Evolutionary conservation across 164 flowering plant species (phyloP), one percentile per base, ranked within the genome.

Genomic region (Umbilicus rupestris): DNA sequence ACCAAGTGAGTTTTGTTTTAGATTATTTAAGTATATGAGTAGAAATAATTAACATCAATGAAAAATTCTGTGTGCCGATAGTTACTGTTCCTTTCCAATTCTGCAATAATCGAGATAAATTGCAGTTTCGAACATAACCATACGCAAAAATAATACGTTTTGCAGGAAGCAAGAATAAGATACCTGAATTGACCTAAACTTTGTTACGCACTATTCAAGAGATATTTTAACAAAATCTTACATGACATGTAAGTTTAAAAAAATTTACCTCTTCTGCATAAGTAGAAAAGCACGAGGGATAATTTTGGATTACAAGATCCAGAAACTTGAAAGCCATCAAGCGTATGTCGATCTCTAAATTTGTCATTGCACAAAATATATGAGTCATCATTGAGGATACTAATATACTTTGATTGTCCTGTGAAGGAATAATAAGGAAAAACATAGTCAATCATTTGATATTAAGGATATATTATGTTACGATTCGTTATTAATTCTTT

Each of bases 271-370:
- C 85, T 52, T 86, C 91, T 63, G 95, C 83, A 77, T 86, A 75
- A 55, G 73, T 68, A 57, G 78, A 74, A 75, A 93, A 89, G 39
- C 87, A 78, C 69, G 84, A 73, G 64, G 98, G 96, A 72, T 82
- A 76, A 66, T 80, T 63, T 68, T 82, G 80, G 35, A 94, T 79
- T 73, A 89, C 76, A 62, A 91, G 96, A 68, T 87, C 96, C 66
- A 83, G 73, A 78, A 89, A 87, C 70, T 81, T 87, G 82, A 89
- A 91, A 66, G 98, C 93, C 93, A 85, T 89, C 76, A 94, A 49
- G 64, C 92, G 86, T 63, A 88, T 79, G 57, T 89, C 97, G 73
- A 85, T 47, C 31, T 87, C 73, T 42, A 87, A 78, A 79, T 91
- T 83, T 49, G 93, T 82, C 97, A 89, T 91, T 50, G 96, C 97